Evolutionary conservation across 2,329 filamentous ascomycete species (phyloP), one percentile per base, ranked within the genome.

Genomic region (Thermomyces lanuginosus): DNA sequence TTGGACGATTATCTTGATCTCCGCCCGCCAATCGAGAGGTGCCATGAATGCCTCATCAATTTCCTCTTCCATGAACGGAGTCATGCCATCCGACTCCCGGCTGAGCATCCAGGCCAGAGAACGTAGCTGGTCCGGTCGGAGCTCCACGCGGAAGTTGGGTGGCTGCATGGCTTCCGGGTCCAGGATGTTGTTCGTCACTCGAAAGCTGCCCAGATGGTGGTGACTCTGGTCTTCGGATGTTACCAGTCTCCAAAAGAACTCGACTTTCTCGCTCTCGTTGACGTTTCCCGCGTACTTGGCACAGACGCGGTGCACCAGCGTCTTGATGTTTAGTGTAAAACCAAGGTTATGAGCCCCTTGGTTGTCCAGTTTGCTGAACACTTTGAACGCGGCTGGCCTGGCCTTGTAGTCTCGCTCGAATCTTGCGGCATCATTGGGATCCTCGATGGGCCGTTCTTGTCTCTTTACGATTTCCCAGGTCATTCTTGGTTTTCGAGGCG

Each of bases 81-180:
- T 24, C 4, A 45, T 43, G 2, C 43, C 31, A 7, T 49, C 44
- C 1, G 40, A 33, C 40, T 77, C 73, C 42, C 71, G 66, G 0
- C 36, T 10, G 6, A 55, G 40, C 69, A 74, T 75, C 72, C 72
- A 78, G 0, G 45, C 36, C 2, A 78, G 45, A 2, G 65, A 67
- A 10, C 57, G 53, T 4, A 58, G 42, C 34, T 78, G 72, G 16
- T 69, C 62, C 0, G 50, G 46, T 4, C 61, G 59, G 2, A 75
- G 46, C 35, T 31, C 29, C 43, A 34, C 27, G 27, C 25, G 32
- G 30, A 59, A 61, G 10, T 42, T 41, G 11, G 44, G 47, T 11
- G 51, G 53, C 30, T 60, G 49, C 1, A 11, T 6, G 9, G 37
- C 36, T 24, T 39, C 30, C 4, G 10, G 4, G 26, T 61, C 54